Evolutionary conservation across 176 grass and related monocot species (phyloP), one percentile per base, ranked within the genome.

Genomic region (Stipa capillata): DNA sequence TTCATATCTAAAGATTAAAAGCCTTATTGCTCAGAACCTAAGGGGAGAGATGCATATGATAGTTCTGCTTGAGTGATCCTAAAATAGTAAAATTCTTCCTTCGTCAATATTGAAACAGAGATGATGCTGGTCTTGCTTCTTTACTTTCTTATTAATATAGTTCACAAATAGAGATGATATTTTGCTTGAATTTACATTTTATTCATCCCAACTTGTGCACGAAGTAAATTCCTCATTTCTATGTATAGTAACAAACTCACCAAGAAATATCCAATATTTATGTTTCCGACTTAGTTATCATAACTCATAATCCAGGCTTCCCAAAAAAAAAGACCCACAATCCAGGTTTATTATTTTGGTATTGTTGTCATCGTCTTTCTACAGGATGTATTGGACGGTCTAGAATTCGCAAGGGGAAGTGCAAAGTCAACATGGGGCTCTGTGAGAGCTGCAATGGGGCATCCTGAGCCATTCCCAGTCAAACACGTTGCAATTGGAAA

Each of bases 401-500:
- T 98, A 77, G 95, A 98, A 69, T 98, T 98, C 93, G 92, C 95
- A 73, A 92, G 80, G 80, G 95, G 95, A 45, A 85, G 74, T 29
- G 74, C 85, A 59, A 71, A 92, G 35, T 92, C 95, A 75, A 94
- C 77, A 77, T 98, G 95, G 95, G 95, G 95, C 32, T 90, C 87
- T 65, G 85, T 94, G 85, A 88, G 95, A 44, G 95, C 95, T 79
- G 40, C 79, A 66, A 90, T 98, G 95, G 95, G 95, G 43, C 95
- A 98, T 67, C 83, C 95, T 37, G 92, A 98, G 51, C 92, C 92
- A 66, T 98, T 98, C 78, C 87, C 85, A 24, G 85, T 98, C 45
- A 92, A 93, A 64, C 90, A 94, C 43, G 88, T 98, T 67, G 95
- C 95, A 47, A 87, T 98, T 35, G 95, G 95, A 44, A 98, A 98